A percentile compares a stretch with the other conserved stretches of the same genome.
Conservation (phyloP, 495 filamentous ascomycete genomes). For the Aspergillus conjunctus region DNA sequence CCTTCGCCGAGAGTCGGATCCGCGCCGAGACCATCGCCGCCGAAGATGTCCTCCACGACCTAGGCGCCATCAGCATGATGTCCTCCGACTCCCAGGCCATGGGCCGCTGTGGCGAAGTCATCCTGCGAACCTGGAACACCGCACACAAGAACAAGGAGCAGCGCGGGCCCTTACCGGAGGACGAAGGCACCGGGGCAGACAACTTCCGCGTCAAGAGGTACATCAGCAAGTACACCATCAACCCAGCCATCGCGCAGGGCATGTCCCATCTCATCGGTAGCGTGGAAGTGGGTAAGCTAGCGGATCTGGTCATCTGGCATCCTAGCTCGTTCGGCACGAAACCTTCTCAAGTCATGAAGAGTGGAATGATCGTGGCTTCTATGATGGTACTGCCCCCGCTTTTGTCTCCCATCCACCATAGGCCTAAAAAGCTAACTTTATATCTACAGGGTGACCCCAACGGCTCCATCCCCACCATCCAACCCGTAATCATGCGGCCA, state of each 20-base stretch:
- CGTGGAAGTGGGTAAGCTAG: constrained; percentile 87
- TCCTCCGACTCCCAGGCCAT: constrained; percentile 95
- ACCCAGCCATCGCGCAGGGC: constrained; percentile 91
- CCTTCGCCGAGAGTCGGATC: constrained; percentile 94
- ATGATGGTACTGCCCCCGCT: constrained; percentile 66
- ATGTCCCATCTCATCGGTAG: constrained; percentile 89
- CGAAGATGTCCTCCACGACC: constrained; percentile 94
- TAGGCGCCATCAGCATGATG: constrained; percentile 99
- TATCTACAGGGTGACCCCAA: constrained; percentile 80
- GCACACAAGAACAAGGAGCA: constrained; percentile 97
- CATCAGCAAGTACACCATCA: constrained; percentile 96
- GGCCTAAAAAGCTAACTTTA: background rate
- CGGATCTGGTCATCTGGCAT: constrained; percentile 89
- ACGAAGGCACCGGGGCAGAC: constrained; percentile 80
- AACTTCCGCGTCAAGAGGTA: constrained; percentile 95
- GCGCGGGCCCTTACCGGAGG: constrained; percentile 73
- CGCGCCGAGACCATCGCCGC: constrained; percentile 95
- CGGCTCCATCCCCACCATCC: constrained; percentile 86
- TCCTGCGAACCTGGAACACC: constrained; percentile 95
- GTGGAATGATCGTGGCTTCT: constrained; percentile 82
- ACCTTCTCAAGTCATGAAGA: constrained; percentile 81
- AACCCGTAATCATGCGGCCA: constrained; percentile 81
- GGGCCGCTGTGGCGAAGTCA: constrained; percentile 95
- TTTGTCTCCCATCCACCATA: background rate
- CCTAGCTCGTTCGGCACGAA: constrained; percentile 88